Evolutionary conservation across 768 basidiomycete genomes (phyloP).

Genomic region (Botryobasidium botryosum): DNA sequence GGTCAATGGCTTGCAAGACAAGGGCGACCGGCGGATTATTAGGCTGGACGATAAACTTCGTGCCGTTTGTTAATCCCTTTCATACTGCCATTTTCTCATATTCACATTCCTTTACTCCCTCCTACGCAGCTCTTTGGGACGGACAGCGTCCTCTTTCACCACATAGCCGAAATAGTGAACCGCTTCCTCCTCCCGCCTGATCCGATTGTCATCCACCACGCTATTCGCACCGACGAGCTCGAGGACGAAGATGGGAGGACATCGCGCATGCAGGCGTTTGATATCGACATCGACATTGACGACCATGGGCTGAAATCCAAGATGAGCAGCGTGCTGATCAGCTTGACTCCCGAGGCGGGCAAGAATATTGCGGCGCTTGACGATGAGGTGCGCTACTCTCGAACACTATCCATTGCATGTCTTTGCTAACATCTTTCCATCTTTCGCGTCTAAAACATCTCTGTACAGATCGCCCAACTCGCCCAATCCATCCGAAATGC

Average conservation of each 20-base stretch:
- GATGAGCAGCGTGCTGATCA: conserved; percentile 49
- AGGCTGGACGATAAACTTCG: conserved; percentile 50
- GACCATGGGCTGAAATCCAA: conserved; percentile 55
- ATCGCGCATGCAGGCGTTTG: conserved; percentile 53
- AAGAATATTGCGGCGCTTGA: conserved; percentile 58
- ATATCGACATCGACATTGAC: conserved; percentile 78
- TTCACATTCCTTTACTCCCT: background rate
- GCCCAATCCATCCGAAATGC: conserved; percentile 78
- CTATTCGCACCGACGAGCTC: conserved; percentile 11
- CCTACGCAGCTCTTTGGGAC: conserved; percentile 43
- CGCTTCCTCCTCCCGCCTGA: conserved; percentile 61
- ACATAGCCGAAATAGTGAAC: conserved; percentile 72
- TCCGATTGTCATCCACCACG: conserved; percentile 64
- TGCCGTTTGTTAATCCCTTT: conserved; percentile 26
- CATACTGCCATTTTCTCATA: background rate
- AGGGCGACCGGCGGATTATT: conserved; percentile 54
- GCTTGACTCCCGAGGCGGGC: conserved; percentile 51
- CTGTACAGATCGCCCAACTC: conserved; percentile 52
- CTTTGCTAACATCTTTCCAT: background rate
- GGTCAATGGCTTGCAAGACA: conserved; percentile 64
- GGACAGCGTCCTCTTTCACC: conserved; percentile 57
- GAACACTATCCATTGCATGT: background rate
- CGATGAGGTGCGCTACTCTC: conserved; percentile 50
- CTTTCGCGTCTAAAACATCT: background rate
- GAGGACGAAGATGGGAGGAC: conserved; percentile 34